Evolutionary conservation across 148 eudicot genomes (phyloP), one percentile per base, ranked within the genome.

Genomic region (Persicaria tinctoria): DNA sequence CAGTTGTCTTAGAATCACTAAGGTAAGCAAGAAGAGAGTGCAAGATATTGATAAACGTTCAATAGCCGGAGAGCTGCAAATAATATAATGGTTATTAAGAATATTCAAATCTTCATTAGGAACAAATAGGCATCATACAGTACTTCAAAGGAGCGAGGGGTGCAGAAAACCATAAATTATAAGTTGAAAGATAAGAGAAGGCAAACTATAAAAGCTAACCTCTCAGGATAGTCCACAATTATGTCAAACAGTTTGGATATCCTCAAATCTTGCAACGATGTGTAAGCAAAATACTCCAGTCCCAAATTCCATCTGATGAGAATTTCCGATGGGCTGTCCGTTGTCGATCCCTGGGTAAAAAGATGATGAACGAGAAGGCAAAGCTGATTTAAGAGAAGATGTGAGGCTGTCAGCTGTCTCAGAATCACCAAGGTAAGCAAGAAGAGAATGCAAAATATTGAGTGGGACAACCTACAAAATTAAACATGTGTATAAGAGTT

Each of bases 211-310:
- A 3, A 63, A 70, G n/a, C 23, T 38, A 72, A 92, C 97, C 98
- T 95, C 83, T 95, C 98, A 56, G 98, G 98, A 76, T 89, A 95
- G 82, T 95, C 98, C 76, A 95, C 98, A 83, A 95, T 95, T 53
- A 95, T 92, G 80, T 95, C 98, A 88, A 95, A 95, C 70, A 95
- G 89, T 82, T 92, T 95, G 79, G 89, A 87, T 73, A 90, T 92
- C 80, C 98, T 90, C 55, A 95, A 79, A 84, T 95, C 98, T 83
- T 95, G 98, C 86, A 95, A 83, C 73, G 98, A 86, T 84, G 92
- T 96, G 79, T 95, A 95, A 74, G 98, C 97, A 87, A 87, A 90
- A 82, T 92, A 92, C 81, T 95, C 97, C 70, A 95, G 82, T 75
- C 98, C 89, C 84, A 95, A 81, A 80, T 95, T 90, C 98, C 98